Evolutionary conservation across 2,329 filamentous ascomycete genomes (phyloP).

Genomic region (Thelonectria discophora): DNA sequence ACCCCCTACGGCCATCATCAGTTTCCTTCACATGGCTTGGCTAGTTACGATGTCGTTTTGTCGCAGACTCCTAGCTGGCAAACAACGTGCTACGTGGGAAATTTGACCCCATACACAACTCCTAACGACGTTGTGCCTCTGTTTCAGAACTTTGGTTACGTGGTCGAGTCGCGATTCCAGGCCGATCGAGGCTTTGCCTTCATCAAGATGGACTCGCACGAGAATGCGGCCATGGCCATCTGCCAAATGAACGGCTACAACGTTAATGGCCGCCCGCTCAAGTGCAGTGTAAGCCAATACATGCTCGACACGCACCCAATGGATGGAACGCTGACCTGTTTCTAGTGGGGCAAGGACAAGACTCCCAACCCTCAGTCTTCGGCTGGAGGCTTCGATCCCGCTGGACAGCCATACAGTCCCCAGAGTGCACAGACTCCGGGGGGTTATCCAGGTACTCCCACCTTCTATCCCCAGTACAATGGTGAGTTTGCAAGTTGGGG

Average conservation of each 20-base stretch:
- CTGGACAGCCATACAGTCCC: constrained; percentile 70
- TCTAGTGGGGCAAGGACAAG: constrained; percentile 98
- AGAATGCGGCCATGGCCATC: constrained; percentile 98
- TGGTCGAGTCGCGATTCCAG: constrained; percentile 97
- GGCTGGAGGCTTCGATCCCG: constrained; percentile 78
- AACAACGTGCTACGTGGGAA: constrained; percentile 97
- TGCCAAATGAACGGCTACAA: constrained; percentile 98
- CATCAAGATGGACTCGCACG: constrained; percentile 98
- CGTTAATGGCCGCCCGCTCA: constrained; percentile 93
- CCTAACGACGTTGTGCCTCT: constrained; percentile 96
- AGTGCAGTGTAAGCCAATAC: constrained; percentile 87
- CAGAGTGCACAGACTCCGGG: constrained; percentile 77
- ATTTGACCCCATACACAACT: constrained; percentile 96
- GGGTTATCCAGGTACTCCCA: constrained; percentile 80
- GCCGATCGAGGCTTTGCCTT: constrained; percentile 98
- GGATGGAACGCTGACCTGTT: constrained; percentile 30
- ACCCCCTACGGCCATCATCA: constrained; percentile 97
- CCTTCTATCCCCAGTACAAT: constrained; percentile 94
- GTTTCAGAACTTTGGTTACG: constrained; percentile 98
- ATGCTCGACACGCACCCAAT: constrained; percentile 1
- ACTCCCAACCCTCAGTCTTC: constrained; percentile 75
- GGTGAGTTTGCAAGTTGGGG: constrained; percentile 60
- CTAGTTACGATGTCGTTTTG: constrained; percentile 97
- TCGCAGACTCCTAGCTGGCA: constrained; percentile 97
- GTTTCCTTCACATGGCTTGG: constrained; percentile 95